Base-by-base conservation (phyloP, 306 rosid genomes). In the Quercus wislizeni region DNA sequence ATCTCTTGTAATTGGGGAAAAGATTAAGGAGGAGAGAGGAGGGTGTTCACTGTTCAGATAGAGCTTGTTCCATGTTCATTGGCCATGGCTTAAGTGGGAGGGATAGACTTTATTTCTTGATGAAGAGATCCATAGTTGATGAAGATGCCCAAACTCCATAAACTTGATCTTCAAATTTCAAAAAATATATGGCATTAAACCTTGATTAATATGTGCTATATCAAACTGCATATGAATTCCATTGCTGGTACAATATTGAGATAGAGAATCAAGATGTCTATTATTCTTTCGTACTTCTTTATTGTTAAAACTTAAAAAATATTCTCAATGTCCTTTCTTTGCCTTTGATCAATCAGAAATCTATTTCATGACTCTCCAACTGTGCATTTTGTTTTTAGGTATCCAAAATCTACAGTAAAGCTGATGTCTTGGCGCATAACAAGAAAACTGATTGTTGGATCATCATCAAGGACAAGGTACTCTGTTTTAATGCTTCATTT, bases 381-480 rank as follows among this genome's bases (percentile, higher is more conserved):
- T 35, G 27, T 77, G n/a, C 74, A 6, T 76, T 80, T 80, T 27
- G 13, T 35, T 86, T 72, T 76, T 74, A 94, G 98, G 79, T 81
- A 65, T 80, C 90, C 74, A 90, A 89, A 82, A 58, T 83, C 77
- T 91, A 84, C 86, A 81, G 81, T 76, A 90, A 91, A 84, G 75
- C 84, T 38, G 92, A 94, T 54, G 90, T 94, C 11, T 79, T 88
- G 14, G 85, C 75, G 88, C 99, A 94, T 86, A 90, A 87, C 81
- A 92, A 79, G 82, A 88, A 92, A 84, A 87, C 97, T 28, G 95
- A 94, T 82, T 94, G 99, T 79, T 94, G 99, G 97, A 86, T 94
- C 83, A 94, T 94, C 73, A 92, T 94, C 87, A 91, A 92, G 89
- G 88, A 90, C 88, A 91, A 73, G 97, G 97, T 58, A 13, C 57